Evolutionary conservation across 257 asterid genomes (phyloP).

Genomic region (Petunia secreta): DNA sequence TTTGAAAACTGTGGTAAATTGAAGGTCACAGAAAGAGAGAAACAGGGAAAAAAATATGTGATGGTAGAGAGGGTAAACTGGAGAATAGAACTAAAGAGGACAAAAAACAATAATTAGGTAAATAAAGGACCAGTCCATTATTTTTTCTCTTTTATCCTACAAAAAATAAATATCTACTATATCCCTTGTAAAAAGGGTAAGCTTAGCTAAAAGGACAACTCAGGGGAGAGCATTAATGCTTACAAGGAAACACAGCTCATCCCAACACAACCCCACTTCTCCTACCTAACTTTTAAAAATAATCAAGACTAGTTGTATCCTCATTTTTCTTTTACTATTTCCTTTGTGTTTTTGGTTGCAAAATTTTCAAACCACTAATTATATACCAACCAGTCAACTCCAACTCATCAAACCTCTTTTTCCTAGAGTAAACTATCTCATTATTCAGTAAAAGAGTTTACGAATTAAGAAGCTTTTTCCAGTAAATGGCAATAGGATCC

Average conservation of each 20-base stretch:
- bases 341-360: not conserved
- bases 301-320: not conserved
- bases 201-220: not conserved
- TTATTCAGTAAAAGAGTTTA: no score
- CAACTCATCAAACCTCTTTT: constrained; percentile 1
- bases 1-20: not conserved
- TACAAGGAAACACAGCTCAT: constrained; percentile 22
- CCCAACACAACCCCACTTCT: constrained; percentile 25
- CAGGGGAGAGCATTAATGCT: constrained; percentile 20
- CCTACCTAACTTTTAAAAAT: constrained; percentile 2
- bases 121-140: not conserved
- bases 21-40: not conserved
- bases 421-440: no score
- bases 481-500: no score
- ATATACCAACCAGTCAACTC: constrained; percentile 20
- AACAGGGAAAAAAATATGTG: not conserved
- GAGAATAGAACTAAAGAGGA: not conserved
- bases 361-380: constrained; percentile 3
- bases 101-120: not conserved
- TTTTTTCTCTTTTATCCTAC: not conserved
- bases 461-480: no score
- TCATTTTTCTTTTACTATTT: not conserved
- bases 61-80: not conserved
- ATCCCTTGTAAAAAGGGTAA: no score
- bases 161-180: not conserved